These are phyloP conservation scores for Dittrichia graveolens DNA, from an alignment of 129 eudicot genomes.

Conservation along the genomic window DNA sequence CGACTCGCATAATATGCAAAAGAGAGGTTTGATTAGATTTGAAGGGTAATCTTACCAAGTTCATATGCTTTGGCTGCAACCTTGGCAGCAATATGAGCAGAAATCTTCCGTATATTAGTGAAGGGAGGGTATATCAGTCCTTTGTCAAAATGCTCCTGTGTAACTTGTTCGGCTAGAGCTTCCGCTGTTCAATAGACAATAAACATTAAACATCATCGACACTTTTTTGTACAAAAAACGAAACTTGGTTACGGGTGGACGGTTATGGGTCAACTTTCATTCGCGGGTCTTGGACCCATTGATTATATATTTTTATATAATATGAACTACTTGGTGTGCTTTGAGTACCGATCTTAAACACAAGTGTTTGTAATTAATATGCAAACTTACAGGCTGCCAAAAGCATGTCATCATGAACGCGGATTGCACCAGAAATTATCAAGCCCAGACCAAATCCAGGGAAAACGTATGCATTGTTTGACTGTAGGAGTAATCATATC, in stretches of 20 bases:
- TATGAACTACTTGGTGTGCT: no score
- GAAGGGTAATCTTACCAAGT: slow-evolving; percentile 36
- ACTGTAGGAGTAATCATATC: slow-evolving; percentile 50
- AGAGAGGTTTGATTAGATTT: no score
- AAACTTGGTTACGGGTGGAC: background rate
- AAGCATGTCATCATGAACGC: slow-evolving; percentile 96
- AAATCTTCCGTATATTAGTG: slow-evolving; percentile 61
- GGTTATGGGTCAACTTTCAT: no score
- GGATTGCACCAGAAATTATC: slow-evolving; percentile 91
- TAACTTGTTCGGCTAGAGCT: slow-evolving; percentile 75
- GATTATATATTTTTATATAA: no score
- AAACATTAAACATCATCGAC: background rate
- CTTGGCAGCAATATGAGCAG: slow-evolving; percentile 43
- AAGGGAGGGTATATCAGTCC: slow-evolving; percentile 89
- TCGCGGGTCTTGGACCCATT: no score
- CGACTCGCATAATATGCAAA: no score
- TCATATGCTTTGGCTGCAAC: slow-evolving; percentile 49
- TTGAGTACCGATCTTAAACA: background rate
- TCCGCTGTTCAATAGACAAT: slow-evolving; percentile 55
- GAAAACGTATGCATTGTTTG: slow-evolving; percentile 92
- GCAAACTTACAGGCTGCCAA: slow-evolving; percentile 87
- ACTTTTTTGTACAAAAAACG: background rate
- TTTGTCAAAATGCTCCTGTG: slow-evolving; percentile 72
- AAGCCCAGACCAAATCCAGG: slow-evolving; percentile 97
- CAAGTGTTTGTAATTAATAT: background rate